phyloP scores from a whole-genome alignment of 1,139 yeast genomes.

The Trichomonascaceae sp. region DNA sequence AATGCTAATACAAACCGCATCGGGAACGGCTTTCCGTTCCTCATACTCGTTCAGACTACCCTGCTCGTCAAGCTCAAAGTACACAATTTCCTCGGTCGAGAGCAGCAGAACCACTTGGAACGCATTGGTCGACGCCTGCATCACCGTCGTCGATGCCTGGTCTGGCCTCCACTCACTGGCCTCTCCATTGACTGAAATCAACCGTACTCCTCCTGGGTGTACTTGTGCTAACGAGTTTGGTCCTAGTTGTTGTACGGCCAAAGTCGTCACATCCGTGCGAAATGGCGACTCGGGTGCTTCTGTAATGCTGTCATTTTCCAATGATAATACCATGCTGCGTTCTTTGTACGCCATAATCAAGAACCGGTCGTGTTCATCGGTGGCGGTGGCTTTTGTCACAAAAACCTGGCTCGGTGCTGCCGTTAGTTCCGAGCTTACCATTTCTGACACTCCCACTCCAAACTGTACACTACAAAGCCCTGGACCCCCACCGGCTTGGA shows the following conservation, averaged over 20 bases:
- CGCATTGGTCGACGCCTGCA: slow-evolving; percentile 47
- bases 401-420: slow-evolving; percentile 46
- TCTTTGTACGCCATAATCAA: slow-evolving; percentile 55
- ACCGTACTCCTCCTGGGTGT: slow-evolving; percentile 60
- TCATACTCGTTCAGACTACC: slow-evolving; percentile 64
- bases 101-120: slow-evolving; percentile 60
- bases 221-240: slow-evolving; percentile 53
- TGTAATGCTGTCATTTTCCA: slow-evolving; percentile 62
- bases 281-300: slow-evolving; percentile 39
- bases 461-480: slow-evolving; percentile 40
- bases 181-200: slow-evolving; percentile 31
- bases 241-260: slow-evolving; percentile 64
- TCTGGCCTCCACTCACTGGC: slow-evolving; percentile 60
- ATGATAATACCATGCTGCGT: slow-evolving; percentile 59
- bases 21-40: slow-evolving; percentile 43
- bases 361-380: slow-evolving; percentile 45
- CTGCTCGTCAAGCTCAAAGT: slow-evolving; percentile 62
- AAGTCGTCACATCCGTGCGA: slow-evolving; percentile 42
- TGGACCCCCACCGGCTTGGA: slow-evolving; percentile 29
- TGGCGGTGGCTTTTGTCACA: slow-evolving; percentile 38
- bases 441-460: slow-evolving; percentile 46
- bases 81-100: slow-evolving; percentile 62
- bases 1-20: slow-evolving; percentile 42
- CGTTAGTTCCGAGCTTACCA: slow-evolving; percentile 66
- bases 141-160: slow-evolving; percentile 61